These are phyloP conservation scores for Alternaria consortialis DNA, from an alignment of 2,329 filamentous ascomycete species.

Conservation along the genomic window DNA sequence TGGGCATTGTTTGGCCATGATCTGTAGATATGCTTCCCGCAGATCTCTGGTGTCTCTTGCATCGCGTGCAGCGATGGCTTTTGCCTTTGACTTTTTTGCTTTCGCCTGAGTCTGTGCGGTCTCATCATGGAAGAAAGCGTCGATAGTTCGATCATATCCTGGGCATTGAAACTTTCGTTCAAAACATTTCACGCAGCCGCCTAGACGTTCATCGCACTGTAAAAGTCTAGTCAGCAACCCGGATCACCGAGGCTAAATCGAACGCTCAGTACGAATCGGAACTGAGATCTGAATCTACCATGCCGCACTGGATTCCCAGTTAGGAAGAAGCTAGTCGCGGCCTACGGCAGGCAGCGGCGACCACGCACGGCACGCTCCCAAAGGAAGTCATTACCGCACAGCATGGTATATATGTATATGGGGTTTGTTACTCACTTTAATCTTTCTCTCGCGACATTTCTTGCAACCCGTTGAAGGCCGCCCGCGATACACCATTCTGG, in stretches of 20 bases:
- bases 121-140: conserved; percentile 45
- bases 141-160: conserved; percentile 42
- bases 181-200: conserved; percentile 39
- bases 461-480: conserved; percentile 46
- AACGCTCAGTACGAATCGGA: neutral
- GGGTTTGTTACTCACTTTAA: conserved; percentile 44
- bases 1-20: conserved; percentile 21
- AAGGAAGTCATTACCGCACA: neutral
- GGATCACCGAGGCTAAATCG: neutral
- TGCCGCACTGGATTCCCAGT: conserved; percentile 13
- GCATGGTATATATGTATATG: neutral
- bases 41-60: conserved; percentile 16
- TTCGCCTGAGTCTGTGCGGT: conserved; percentile 38
- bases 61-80: conserved; percentile 40
- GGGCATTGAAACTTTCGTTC: conserved; percentile 38
- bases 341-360: neutral
- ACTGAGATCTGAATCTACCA: neutral
- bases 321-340: conserved; percentile 4
- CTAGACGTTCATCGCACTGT: conserved; percentile 45
- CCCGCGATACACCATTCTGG: conserved; percentile 46
- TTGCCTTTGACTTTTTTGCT: conserved; percentile 41
- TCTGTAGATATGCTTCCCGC: conserved; percentile 2
- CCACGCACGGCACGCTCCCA: neutral
- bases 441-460: conserved; percentile 53
- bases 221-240: neutral